A percentile compares a stretch with the other conserved stretches of the same genome.
Evolutionary conservation across 192 early-diverging fungal genomes (phyloP).

Genomic region (Backusella psychrophila): DNA sequence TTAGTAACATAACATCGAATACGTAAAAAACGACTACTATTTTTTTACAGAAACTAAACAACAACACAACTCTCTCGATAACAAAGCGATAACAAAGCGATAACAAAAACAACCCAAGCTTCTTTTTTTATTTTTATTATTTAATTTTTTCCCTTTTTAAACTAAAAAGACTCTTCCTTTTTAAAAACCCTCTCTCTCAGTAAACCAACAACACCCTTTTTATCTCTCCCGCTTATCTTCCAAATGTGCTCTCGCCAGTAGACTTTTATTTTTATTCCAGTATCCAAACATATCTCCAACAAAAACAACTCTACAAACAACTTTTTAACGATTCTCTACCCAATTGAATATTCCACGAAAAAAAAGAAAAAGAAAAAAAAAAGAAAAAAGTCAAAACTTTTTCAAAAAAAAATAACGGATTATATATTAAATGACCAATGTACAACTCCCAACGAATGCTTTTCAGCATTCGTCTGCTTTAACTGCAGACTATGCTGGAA

Average conservation of each 20-base stretch:
- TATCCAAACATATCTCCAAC: background rate
- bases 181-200: background rate
- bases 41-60: background rate
- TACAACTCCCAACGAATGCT: background rate
- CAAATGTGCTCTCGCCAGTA: background rate
- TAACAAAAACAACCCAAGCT: background rate
- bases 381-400: background rate
- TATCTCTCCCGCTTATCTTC: background rate
- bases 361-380: slow-evolving; percentile 6
- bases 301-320: background rate
- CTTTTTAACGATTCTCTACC: background rate
- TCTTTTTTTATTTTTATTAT: background rate
- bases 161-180: background rate
- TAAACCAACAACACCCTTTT: background rate
- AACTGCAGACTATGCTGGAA: background rate
- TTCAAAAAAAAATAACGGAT: slow-evolving; percentile 1
- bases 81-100: background rate
- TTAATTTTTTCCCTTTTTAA: background rate
- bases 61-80: background rate
- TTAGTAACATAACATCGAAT: background rate
- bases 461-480: background rate
- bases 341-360: background rate
- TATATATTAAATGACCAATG: slow-evolving; percentile 11
- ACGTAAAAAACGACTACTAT: background rate
- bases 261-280: background rate